Base-by-base conservation (phyloP, 2,329 filamentous ascomycete genomes). In the Monosporascus sp. region DNA sequence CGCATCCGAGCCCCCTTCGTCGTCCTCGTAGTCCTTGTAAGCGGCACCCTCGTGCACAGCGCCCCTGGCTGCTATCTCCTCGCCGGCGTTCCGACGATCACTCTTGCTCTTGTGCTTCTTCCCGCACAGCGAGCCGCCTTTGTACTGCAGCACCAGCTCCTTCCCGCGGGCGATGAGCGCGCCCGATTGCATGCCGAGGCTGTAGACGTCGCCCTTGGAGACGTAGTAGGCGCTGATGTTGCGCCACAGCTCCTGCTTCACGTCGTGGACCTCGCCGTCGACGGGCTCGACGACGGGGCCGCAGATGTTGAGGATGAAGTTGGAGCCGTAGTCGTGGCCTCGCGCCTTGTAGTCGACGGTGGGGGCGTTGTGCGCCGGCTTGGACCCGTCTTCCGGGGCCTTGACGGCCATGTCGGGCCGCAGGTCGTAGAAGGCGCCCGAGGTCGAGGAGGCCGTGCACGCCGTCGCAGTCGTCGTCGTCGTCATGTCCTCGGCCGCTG, bases 291-390 rank as follows among this genome's bases (percentile, higher is more conserved):
- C 79, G n/a, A 92, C 87, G 1, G 88, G 77, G 37, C 79, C 85
- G 73, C 89, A 94, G 62, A 94, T 86, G 72, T 94, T 94, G 63
- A 93, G 67, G 2, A 89, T 93, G 65, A 94, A 94, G 73, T 93
- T 93, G 58, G 84, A 82, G 58, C 82, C 84, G 61, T 91, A 89
- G 70, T 93, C 89, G 68, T 85, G 88, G 37, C 89, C 89, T 55
- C 80, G 81, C 7, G 87, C 84, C 58, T 83, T 78, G 68, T 85
- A 85, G 65, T 84, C 80, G 35, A 73, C 71, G 9, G 71, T 70
- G 11, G 72, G 70, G 28, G 67, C 68, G 56, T 58, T 63, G 47
- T 62, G 55, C 1, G 73, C 70, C 15, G 72, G 64, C 61, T 78
- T 78, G 31, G 66, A 65, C 6, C 71, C 74, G 46, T 78, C 73